A percentile compares a stretch with the other conserved stretches of the same genome.
Conservation (phyloP, 768 basidiomycete species). For the Zangia roseola region DNA sequence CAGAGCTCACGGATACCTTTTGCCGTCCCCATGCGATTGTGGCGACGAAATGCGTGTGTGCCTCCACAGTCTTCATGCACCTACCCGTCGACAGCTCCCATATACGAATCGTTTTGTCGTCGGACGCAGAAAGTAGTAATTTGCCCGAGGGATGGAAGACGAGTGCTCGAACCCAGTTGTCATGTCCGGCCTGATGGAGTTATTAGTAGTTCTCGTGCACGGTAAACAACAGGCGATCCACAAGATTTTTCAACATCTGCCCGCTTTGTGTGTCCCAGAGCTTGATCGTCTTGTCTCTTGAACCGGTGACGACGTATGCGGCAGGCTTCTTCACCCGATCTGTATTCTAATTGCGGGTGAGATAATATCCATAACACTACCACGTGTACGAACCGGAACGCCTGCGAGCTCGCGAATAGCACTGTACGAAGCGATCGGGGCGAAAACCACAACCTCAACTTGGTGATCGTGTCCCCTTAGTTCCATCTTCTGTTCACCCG, state of each 20-base stretch:
- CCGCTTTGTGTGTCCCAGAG: slow-evolving; percentile 88
- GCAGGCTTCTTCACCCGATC: slow-evolving; percentile 50
- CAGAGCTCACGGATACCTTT: slow-evolving; percentile 40
- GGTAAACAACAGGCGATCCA: slow-evolving; percentile 32
- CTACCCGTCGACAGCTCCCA: slow-evolving; percentile 88
- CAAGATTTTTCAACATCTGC: slow-evolving; percentile 75
- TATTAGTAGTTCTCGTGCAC: slow-evolving; percentile 4
- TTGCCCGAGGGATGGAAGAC: slow-evolving; percentile 91
- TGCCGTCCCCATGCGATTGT: slow-evolving; percentile 80
- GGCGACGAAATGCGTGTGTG: slow-evolving; percentile 82
- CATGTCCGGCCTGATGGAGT: slow-evolving; percentile 61
- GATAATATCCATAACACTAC: neutral
- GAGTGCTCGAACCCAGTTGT: slow-evolving; percentile 88
- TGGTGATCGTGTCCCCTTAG: slow-evolving; percentile 87
- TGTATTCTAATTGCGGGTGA: slow-evolving; percentile 40
- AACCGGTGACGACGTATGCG: slow-evolving; percentile 74
- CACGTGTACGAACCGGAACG: slow-evolving; percentile 50
- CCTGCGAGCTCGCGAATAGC: slow-evolving; percentile 78
- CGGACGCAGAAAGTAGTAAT: slow-evolving; percentile 85
- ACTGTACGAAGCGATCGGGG: slow-evolving; percentile 70
- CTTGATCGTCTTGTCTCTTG: slow-evolving; percentile 89
- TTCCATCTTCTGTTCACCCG: slow-evolving; percentile 77
- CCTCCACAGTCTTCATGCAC: slow-evolving; percentile 84
- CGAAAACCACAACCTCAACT: slow-evolving; percentile 80
- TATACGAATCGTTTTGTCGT: slow-evolving; percentile 87